Conservation (phyloP, 2,329 filamentous ascomycete species). For the Grosmannia serpens region DNA sequence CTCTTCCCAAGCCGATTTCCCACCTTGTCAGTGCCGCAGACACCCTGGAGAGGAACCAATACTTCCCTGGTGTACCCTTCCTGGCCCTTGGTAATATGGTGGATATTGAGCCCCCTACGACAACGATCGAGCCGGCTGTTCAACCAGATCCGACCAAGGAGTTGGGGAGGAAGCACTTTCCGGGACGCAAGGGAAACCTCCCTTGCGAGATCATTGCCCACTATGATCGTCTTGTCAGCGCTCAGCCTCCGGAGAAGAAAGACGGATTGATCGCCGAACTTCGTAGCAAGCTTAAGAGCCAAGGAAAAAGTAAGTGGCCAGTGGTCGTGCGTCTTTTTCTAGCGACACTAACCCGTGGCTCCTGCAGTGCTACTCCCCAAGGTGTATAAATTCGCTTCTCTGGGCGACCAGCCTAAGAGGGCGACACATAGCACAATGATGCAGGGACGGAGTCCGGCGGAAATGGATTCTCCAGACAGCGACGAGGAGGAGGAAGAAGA, state of each 20-base stretch:
- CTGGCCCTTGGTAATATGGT: constrained; percentile 10
- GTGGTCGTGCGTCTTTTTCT: not conserved
- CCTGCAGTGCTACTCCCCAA: constrained; percentile 10
- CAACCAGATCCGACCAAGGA: constrained; percentile 13
- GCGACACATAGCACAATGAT: not conserved
- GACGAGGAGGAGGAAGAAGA: constrained; percentile 10
- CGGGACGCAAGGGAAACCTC: constrained; percentile 8
- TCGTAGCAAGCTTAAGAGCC: constrained; percentile 10
- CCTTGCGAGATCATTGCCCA: constrained; percentile 13
- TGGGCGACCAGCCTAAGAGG: constrained; percentile 7
- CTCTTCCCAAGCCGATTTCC: constrained; percentile 3
- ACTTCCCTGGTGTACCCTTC: constrained; percentile 10
- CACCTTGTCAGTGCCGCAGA: constrained; percentile 9
- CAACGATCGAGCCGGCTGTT: constrained; percentile 9
- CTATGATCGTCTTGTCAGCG: constrained; percentile 10
- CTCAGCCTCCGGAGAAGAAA: constrained; percentile 7
- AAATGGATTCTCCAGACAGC: constrained; percentile 8
- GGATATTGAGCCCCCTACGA: constrained; percentile 9
- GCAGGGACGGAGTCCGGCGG: constrained; percentile 1
- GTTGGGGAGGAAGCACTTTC: constrained; percentile 10
- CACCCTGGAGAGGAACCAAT: constrained; percentile 8
- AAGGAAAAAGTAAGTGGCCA: constrained; percentile 8
- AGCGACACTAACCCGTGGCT: not conserved
- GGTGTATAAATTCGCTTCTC: constrained; percentile 12
- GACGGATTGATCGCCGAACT: constrained; percentile 10